These are phyloP conservation scores for Quillaja saponaria DNA, from an alignment of 306 rosid genomes.

Conservation along the genomic window DNA sequence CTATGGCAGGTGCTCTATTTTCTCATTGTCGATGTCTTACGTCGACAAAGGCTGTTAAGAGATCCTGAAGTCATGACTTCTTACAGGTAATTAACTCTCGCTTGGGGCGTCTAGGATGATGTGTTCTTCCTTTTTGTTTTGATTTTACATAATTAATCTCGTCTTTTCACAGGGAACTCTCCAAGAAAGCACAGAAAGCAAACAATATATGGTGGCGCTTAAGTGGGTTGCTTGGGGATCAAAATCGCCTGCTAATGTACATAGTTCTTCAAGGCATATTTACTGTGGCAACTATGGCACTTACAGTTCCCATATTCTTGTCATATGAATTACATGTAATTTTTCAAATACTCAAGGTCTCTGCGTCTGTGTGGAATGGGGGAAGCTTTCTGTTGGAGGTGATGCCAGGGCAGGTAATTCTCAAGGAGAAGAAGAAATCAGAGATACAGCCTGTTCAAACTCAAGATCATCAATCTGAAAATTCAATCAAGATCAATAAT, in stretches of 20 bases:
- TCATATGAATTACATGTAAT: conserved; percentile 64
- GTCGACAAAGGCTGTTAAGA: conserved; percentile 73
- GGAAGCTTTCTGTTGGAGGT: conserved; percentile 91
- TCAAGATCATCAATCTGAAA: conserved; percentile 28
- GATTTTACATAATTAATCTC: too few species aligned
- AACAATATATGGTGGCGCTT: conserved; percentile 89
- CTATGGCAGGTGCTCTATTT: conserved; percentile 86
- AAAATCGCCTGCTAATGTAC: conserved; percentile 82
- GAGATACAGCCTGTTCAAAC: conserved; percentile 46
- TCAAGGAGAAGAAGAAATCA: conserved; percentile 77
- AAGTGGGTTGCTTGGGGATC: conserved; percentile 92
- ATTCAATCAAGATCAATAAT: not conserved
- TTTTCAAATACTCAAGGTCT: conserved; percentile 86
- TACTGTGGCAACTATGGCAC: conserved; percentile 88
- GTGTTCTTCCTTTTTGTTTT: not conserved
- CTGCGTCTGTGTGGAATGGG: conserved; percentile 89
- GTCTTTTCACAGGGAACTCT: conserved; percentile 64
- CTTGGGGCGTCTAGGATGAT: not conserved
- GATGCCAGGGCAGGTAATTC: conserved; percentile 92
- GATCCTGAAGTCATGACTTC: conserved; percentile 99
- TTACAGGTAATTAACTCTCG: conserved; percentile 51
- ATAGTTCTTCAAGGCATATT: conserved; percentile 72
- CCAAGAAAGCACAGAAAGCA: conserved; percentile 90
- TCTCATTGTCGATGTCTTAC: conserved; percentile 80
- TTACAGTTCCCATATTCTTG: conserved; percentile 85